A percentile compares a stretch with the other conserved stretches of the same genome.
These are phyloP conservation scores for Brachypodium distachyon DNA, from an alignment of 202 grass and related monocot species.

Conservation along the genomic window DNA sequence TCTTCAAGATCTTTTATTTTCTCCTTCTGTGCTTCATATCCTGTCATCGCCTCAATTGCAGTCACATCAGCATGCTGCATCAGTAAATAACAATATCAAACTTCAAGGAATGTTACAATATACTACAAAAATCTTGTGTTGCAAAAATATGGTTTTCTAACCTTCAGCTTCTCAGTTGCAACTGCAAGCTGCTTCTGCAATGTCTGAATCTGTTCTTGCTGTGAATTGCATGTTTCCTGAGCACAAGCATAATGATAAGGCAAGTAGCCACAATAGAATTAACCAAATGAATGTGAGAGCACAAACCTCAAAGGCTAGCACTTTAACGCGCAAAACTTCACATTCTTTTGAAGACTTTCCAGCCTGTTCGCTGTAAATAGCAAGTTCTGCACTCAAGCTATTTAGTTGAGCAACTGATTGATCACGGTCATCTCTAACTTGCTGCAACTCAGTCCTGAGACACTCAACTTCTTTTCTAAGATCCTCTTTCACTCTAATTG, in stretches of 20 bases:
- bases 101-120: background rate
- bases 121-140: background rate
- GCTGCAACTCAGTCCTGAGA: conserved; percentile 57
- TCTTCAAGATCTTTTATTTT: conserved; percentile 63
- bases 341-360: conserved; percentile 43
- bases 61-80: conserved; percentile 75
- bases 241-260: background rate
- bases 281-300: background rate
- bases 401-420: conserved; percentile 40
- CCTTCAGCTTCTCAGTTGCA: conserved; percentile 72
- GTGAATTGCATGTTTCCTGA: conserved; percentile 46
- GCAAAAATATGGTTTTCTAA: conserved; percentile 13
- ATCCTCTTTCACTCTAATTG: conserved; percentile 64
- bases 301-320: conserved; percentile 62
- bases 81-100: conserved; percentile 10
- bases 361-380: conserved; percentile 34
- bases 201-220: conserved; percentile 48
- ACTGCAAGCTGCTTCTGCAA: conserved; percentile 55
- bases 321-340: conserved; percentile 21
- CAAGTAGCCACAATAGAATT: background rate
- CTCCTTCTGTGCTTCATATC: conserved; percentile 57
- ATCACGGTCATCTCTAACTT: conserved; percentile 64
- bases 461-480: conserved; percentile 62
- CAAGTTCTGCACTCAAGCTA: conserved; percentile 37
- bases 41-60: conserved; percentile 52